A percentile compares a stretch with the other conserved stretches of the same genome.
phyloP scores from a whole-genome alignment of 371 early-diverging fungal genomes.

The Apophysomyces ossiformis region DNA sequence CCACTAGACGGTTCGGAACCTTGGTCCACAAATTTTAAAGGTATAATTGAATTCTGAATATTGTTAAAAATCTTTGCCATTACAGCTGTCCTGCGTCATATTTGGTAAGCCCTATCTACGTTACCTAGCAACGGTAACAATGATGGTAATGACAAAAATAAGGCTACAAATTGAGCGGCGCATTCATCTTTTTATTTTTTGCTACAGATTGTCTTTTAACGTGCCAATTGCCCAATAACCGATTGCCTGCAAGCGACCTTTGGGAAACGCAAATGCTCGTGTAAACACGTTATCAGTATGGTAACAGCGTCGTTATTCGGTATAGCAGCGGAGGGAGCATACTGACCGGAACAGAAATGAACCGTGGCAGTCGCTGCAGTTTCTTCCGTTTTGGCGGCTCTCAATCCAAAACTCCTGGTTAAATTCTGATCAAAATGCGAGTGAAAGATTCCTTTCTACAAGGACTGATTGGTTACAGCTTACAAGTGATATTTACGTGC shows the following conservation, averaged over 20 bases:
- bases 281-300: slow-evolving; percentile 12
- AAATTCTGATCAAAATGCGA: slow-evolving; percentile 9
- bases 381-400: neutral
- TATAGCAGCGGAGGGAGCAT: slow-evolving; percentile 12
- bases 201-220: slow-evolving; percentile 5
- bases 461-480: slow-evolving; percentile 6
- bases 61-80: too few species aligned
- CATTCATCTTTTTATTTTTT: neutral
- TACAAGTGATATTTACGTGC: slow-evolving; percentile 12
- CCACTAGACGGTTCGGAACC: too few species aligned
- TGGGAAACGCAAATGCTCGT: slow-evolving; percentile 13
- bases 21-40: too few species aligned
- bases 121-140: neutral
- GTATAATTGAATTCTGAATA: too few species aligned
- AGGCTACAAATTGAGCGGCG: neutral
- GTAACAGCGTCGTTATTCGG: slow-evolving; percentile 8
- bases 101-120: neutral
- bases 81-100: too few species aligned
- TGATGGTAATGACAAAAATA: neutral
- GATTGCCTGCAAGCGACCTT: slow-evolving; percentile 11
- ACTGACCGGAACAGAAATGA: slow-evolving; percentile 13
- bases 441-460: neutral
- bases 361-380: neutral
- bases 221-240: slow-evolving; percentile 11
- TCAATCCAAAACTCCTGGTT: slow-evolving; percentile 7